Base-by-base conservation (phyloP, 208 protist genomes). In the Leptomonas seymouri region DNA sequence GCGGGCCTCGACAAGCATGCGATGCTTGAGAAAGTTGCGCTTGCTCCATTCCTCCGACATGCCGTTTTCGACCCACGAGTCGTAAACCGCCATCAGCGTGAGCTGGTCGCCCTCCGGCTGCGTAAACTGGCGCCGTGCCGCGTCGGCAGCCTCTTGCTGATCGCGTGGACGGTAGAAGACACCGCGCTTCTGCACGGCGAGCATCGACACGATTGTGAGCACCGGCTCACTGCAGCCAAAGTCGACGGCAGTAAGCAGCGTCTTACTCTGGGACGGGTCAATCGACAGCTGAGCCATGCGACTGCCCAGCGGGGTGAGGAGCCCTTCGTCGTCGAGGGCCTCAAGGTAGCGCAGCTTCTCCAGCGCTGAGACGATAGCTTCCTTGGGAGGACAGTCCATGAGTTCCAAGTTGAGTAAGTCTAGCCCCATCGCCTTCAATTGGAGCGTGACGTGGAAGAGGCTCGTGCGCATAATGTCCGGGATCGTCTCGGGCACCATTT, bases 281-380 rank as follows among this genome's bases (percentile, higher is more conserved):
- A 99, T 93, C 34, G 99, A 98, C 56, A 99, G 98, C 81, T 99
- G 95, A 27, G 98, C 98, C 98, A 99, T 99, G 66, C 97, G 95
- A 61, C 97, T 89, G n/a, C 98, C 98, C 7, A 99, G 83, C 21
- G 90, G 84, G 8, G 99, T 99, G 15, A 99, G 88, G 30, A 99
- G 65, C 12, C 98, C 98, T 50, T 99, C 98, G 48, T 99, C 98
- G 71, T 99, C 98, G 3, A 99, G 85, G 6, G 98, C 98, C 63
- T 97, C 97, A 25, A 99, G 91, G 41, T 95, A 97, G 59, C 98
- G 98, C 73, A 97, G 91, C 98, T 96, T 90, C 77, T 99, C 93
- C 80, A 99, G 87, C n/a, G 98, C 98, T 0, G 81, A 71, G 21
- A 99, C 88, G n/a, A 99, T 81, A 12, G 97, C 97, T 58, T 98